These are phyloP conservation scores for Pelargonium nanum DNA, from an alignment of 345 rosid species.

Conservation along the genomic window DNA sequence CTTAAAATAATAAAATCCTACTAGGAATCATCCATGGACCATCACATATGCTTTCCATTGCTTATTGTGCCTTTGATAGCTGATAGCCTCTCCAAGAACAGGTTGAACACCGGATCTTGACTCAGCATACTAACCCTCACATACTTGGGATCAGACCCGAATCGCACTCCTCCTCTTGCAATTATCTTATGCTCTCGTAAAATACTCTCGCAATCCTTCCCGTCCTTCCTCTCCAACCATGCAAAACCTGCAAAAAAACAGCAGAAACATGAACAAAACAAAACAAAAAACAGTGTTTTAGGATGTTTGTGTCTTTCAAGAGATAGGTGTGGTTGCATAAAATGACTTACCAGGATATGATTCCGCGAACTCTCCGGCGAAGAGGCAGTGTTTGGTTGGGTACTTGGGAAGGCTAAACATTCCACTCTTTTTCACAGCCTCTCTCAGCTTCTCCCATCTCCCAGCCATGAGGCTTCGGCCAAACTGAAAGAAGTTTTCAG, in stretches of 20 bases:
- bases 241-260: constrained; percentile 49
- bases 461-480: constrained; percentile 37
- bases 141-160: constrained; percentile 39
- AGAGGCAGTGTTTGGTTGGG: constrained; percentile 53
- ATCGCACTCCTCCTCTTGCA: constrained; percentile 44
- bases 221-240: constrained; percentile 63
- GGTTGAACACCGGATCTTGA: constrained; percentile 41
- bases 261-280: background rate
- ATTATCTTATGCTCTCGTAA: constrained; percentile 39
- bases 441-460: constrained; percentile 55
- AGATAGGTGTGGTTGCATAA: background rate
- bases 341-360: constrained; percentile 53
- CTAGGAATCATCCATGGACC: no score
- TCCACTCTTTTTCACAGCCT: constrained; percentile 30
- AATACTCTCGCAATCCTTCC: constrained; percentile 30
- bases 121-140: constrained; percentile 67
- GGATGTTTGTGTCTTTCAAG: no score
- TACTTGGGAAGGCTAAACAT: constrained; percentile 43
- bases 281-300: no score
- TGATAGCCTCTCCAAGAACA: constrained; percentile 54
- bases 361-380: constrained; percentile 26
- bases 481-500: constrained; percentile 46
- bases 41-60: no score
- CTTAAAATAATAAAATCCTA: no score
- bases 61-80: constrained; percentile 16